These are phyloP conservation scores for Cryptosporidium canis DNA, from an alignment of 169 alveolate genomes.

Conservation along the genomic window DNA sequence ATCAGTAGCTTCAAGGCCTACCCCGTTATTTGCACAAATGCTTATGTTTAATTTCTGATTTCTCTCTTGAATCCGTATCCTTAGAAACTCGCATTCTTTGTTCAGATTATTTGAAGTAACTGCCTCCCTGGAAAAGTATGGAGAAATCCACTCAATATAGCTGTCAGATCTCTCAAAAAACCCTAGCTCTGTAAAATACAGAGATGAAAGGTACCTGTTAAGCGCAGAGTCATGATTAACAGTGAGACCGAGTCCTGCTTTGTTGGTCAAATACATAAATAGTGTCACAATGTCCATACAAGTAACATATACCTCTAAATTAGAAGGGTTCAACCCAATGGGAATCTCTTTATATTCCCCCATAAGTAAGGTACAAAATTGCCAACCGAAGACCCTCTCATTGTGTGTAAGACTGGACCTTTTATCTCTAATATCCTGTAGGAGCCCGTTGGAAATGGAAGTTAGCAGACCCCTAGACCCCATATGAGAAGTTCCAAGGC, in stretches of 20 bases:
- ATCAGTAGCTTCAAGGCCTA: not conserved
- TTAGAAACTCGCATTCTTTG: constrained; percentile 22
- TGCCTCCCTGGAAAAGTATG: not conserved
- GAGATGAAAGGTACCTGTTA: constrained; percentile 8
- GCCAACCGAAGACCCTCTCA: constrained; percentile 52
- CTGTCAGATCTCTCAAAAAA: constrained; percentile 33
- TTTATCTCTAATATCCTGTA: not conserved
- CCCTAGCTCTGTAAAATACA: constrained; percentile 36
- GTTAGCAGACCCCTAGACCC: constrained; percentile 15
- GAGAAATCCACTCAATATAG: constrained; percentile 11
- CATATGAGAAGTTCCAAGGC: constrained; percentile 39
- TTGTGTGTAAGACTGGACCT: not conserved
- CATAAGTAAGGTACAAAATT: constrained; percentile 16
- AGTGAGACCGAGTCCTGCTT: not conserved
- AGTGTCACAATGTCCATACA: constrained; percentile 30
- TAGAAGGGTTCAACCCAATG: not conserved
- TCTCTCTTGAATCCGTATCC: constrained; percentile 3
- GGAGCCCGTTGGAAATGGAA: not conserved
- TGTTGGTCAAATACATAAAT: not conserved
- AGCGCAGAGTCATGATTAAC: not conserved
- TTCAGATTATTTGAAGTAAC: not conserved
- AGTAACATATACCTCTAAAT: not conserved
- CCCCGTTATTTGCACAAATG: not conserved
- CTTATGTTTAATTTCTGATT: not conserved
- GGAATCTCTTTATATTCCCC: constrained; percentile 19